Base-by-base conservation (phyloP, 768 basidiomycete genomes). In the Termitomyces sp. region DNA sequence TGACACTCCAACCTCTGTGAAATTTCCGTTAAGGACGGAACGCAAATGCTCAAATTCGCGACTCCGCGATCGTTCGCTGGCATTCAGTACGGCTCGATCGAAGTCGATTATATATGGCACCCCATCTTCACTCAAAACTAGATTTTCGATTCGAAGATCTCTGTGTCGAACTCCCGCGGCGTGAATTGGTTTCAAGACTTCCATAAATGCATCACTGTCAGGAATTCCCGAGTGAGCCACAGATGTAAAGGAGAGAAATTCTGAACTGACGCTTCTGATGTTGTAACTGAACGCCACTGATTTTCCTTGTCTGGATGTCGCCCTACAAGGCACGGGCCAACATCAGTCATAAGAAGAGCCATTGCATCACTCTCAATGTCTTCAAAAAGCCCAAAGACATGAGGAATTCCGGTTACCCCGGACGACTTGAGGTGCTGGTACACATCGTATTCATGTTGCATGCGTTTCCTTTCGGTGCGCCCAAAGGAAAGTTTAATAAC, bases 41-140 rank as follows among this genome's bases (percentile, higher is more conserved):
- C 45, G 45, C 76, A 81, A 46, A 57, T 79, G 37, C 16, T 36
- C 33, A 13, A 39, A 26, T 51, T 51, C 36, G 4, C 49, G 22
- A 3, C 39, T 24, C 6, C 24, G 32, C 6, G 55, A 45, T 10
- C 34, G 27, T 18, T 46, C 45, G 18, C 55, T 56, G 43, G 56
- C 56, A n/a, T 51, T 39, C 34, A 59, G 40, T 14, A 45, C 51
- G 3, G 65, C 59, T 9, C 60, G 48, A 49, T 67, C 65, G 55
- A 69, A 69, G 54, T 71, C 69, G 26, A 67, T 66, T 37, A 71
- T 64, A 37, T 37, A 58, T 27, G 63, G 59, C 14, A 46, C 44
- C 4, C 62, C 61, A 12, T 52, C 49, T 16, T 62, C 45, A 50
- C 63, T 59, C 3, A 46, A 7, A 18, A 46, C 27, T 18, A 46